Evolutionary conservation across 2,329 filamentous ascomycete genomes (phyloP).

Genomic region (Fusarium sp.): DNA sequence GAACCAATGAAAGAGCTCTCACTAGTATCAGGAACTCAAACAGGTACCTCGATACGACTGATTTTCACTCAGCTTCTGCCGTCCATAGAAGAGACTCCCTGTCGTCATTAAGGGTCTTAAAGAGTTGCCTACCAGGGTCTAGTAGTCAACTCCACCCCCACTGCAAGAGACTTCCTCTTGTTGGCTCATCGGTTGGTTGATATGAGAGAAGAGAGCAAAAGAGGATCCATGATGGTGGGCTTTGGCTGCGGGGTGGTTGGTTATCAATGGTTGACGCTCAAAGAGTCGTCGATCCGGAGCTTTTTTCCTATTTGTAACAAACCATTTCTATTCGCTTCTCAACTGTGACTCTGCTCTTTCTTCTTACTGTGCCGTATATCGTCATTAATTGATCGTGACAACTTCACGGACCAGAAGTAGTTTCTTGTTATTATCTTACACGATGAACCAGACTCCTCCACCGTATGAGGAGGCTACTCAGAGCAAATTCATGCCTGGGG

Average conservation of each 20-base stretch:
- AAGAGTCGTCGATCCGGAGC: conserved; percentile 22
- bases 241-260: conserved; percentile 38
- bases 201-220: conserved; percentile 26
- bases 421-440: not conserved
- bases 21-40: not conserved
- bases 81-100: not conserved
- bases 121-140: conserved; percentile 13
- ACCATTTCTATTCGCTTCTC: conserved; percentile 3
- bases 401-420: conserved; percentile 4
- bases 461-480: conserved; percentile 37
- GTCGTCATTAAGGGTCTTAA: conserved; percentile 27
- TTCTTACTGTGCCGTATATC: conserved; percentile 9
- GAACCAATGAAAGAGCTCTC: conserved; percentile 7
- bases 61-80: not conserved
- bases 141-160: conserved; percentile 26
- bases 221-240: conserved; percentile 36
- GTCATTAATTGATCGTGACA: conserved; percentile 4
- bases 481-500: conserved; percentile 30
- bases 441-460: conserved; percentile 36
- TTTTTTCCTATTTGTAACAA: conserved; percentile 30
- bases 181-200: conserved; percentile 20
- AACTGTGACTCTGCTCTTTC: conserved; percentile 15
- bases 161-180: conserved; percentile 20
- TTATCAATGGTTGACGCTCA: conserved; percentile 18
- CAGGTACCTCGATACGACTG: not conserved